phyloP scores from a whole-genome alignment of 768 basidiomycete species.

The Russula vinacea region DNA sequence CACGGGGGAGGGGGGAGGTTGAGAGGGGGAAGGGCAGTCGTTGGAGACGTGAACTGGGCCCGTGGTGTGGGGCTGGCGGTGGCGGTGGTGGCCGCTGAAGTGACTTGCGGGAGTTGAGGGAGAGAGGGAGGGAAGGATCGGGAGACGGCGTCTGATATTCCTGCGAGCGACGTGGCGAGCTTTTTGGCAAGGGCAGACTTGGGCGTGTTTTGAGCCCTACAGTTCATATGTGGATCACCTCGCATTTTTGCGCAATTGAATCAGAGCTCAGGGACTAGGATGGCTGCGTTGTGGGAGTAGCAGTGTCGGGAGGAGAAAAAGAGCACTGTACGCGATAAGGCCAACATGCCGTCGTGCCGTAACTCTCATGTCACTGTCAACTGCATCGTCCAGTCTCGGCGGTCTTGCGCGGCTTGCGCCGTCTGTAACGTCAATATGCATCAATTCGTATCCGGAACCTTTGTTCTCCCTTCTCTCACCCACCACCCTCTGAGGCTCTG shows the following conservation, averaged over 20 bases:
- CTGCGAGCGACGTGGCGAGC: slow-evolving; percentile 55
- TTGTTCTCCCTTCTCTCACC: too few relatives aligned
- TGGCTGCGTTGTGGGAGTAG: too few relatives aligned
- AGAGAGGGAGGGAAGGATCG: slow-evolving; percentile 38
- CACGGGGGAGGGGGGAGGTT: background rate
- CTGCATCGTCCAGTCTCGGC: too few relatives aligned
- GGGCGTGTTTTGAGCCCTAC: background rate
- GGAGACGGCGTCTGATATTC: slow-evolving; percentile 68
- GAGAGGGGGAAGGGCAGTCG: slow-evolving; percentile 89
- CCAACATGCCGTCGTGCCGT: too few relatives aligned
- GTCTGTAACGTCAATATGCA: too few relatives aligned
- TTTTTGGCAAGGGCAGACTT: slow-evolving; percentile 37
- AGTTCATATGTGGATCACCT: background rate
- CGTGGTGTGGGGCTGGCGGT: background rate
- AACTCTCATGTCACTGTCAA: too few relatives aligned
- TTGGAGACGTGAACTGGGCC: slow-evolving; percentile 62
- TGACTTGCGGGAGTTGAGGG: background rate
- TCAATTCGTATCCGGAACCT: too few relatives aligned
- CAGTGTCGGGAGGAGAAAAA: too few relatives aligned
- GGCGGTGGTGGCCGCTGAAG: background rate
- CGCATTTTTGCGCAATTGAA: background rate
- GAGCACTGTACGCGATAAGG: too few relatives aligned
- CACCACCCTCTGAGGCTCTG: too few relatives aligned
- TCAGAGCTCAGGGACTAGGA: too few relatives aligned
- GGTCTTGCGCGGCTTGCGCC: too few relatives aligned